Base-by-base conservation (phyloP, 2,329 filamentous ascomycete genomes). In the Xylariales sp. region DNA sequence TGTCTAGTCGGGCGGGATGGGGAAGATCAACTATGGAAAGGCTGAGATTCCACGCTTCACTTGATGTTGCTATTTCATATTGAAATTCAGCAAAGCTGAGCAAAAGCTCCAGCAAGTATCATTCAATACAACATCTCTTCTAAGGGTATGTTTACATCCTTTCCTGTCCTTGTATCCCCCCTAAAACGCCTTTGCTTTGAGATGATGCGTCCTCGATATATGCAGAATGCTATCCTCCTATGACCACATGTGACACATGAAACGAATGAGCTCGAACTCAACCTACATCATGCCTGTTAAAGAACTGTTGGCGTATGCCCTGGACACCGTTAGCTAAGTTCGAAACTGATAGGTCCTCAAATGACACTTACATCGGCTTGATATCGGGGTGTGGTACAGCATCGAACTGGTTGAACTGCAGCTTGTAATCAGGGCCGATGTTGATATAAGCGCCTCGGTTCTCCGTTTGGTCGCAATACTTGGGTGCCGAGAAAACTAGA, bases 381-480 rank as follows among this genome's bases (percentile, higher is more conserved):
- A 98, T 93, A 57, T 94, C 79, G 10, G 93, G 93, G 71, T 98
- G 93, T 47, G 90, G 90, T 40, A 98, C 93, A 6, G 93, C 93
- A 55, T 97, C 90, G 54, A 98, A 98, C 61, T 95, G 84, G 62
- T 93, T 79, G 68, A 87, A 98, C 27, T 88, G 72, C 55, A 97
- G 82, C 73, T 96, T 94, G 62, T 94, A 88, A 48, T 95, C 87
- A 12, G 87, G 78, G 22, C 87, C 86, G 50, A 98, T 85, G 66
- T 98, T 97, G 77, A 98, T 98, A 65, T 94, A 98, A 14, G 93
- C 93, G 50, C 93, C 93, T 70, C 90, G 93, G 69, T 98, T 98
- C 70, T 95, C 91, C 1, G 93, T 97, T 55, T 88, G 88, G 62
- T 98, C 93, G 66, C 93, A 98, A 65, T 98, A 98, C 65, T 83